phyloP scores from a whole-genome alignment of 2,329 filamentous ascomycete species.

The Colletotrichum godetiae region DNA sequence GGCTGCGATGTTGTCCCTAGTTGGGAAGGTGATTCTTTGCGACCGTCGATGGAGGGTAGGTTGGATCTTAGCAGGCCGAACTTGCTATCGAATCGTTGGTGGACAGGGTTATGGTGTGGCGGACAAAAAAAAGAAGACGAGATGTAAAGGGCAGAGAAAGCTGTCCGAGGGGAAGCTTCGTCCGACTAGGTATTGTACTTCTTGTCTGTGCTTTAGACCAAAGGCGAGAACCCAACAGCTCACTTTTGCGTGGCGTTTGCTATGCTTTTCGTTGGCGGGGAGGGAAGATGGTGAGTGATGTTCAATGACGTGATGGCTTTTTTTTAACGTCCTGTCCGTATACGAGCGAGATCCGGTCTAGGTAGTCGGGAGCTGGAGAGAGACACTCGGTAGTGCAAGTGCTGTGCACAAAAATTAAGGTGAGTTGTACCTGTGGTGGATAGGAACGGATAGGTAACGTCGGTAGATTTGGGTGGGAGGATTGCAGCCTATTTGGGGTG shows the following conservation, averaged over 20 bases:
- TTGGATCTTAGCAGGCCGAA: neutral
- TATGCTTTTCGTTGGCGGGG: neutral
- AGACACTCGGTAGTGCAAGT: neutral
- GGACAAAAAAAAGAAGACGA: neutral
- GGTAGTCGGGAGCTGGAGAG: too few relatives aligned
- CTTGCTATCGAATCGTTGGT: neutral
- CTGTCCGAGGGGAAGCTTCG: neutral
- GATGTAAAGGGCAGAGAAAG: neutral
- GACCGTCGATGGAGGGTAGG: neutral
- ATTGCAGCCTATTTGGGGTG: neutral
- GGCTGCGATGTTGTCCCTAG: neutral
- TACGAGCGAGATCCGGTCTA: neutral
- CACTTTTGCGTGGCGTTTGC: neutral
- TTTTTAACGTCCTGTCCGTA: neutral
- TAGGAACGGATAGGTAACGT: neutral
- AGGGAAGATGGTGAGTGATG: neutral
- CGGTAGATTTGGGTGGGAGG: neutral
- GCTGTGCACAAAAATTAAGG: neutral
- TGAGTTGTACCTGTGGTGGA: neutral
- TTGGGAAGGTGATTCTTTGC: neutral
- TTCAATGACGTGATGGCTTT: slow-evolving; percentile 9
- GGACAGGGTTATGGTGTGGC: neutral
- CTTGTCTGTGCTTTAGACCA: neutral
- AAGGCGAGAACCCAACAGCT: neutral
- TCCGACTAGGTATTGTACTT: neutral